Base-by-base conservation (phyloP, 176 grass and related monocot species). In the Juncus inflexus region DNA sequence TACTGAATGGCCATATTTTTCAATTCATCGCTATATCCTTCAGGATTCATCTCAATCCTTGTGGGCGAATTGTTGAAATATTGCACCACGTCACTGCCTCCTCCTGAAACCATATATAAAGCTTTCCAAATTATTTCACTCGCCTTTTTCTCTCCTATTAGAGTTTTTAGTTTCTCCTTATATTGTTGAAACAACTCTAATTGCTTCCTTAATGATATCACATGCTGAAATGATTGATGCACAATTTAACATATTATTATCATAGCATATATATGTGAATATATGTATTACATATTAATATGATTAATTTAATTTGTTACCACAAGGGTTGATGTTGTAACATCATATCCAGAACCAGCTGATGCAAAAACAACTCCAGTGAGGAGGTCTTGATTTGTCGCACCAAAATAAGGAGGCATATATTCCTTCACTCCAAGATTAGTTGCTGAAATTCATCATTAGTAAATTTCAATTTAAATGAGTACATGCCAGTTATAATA, bases 331-430 rank as follows among this genome's bases (percentile, higher is more conserved):
- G 81, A 80, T 0, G 86, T 85, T 19, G 68, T 41, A 47, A 78
- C 77, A 68, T 82, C 76, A 67, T 76, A 90, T 52, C 86, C 86
- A 19, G 78, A 72, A 1, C 50, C 86, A 0, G 72, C 74, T 2
- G 86, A 90, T 3, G 78, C 86, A 15, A 90, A 90, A 62, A 50
- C 84, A 10, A 90, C 86, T 6, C 86, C 86, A 9, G 82, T 82
- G 67, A 60, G 77, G 9, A 90, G 67, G 1, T 90, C 86, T 35
- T 84, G 63, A 3, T 65, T 12, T 14, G 36, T 51, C 40, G 68
- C 37, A 10, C 63, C 47, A 6, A 82, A 68, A 67, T 85, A 90
- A 3, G 86, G 63, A 3, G 86, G 86, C 40, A 90, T 6, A 3
- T 58, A 7, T 71, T 90, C 82, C 61, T 90, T 85, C 60, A 90